A percentile compares a stretch with the other conserved stretches of the same genome.
These are phyloP conservation scores for Claviceps digitariae DNA, from an alignment of 2,329 filamentous ascomycete genomes.

Conservation along the genomic window DNA sequence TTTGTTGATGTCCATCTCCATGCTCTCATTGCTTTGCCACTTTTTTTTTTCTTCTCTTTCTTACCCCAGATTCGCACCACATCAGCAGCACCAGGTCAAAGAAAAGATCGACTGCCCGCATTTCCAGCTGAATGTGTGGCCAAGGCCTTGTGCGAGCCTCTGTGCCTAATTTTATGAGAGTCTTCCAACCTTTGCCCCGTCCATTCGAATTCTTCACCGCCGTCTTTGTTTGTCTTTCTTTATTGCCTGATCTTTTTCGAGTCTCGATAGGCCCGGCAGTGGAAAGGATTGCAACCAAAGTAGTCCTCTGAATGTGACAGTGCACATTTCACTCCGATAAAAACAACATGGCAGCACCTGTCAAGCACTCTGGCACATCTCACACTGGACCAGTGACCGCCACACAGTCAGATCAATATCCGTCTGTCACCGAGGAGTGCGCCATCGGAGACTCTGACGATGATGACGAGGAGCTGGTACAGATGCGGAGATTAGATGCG, in stretches of 20 bases:
- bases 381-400: not conserved
- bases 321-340: too few relatives aligned
- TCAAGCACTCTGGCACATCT: not conserved
- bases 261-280: not conserved
- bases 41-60: not conserved
- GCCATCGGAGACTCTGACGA: conserved; percentile 7
- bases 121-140: not conserved
- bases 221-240: not conserved
- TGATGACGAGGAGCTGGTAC: conserved; percentile 6
- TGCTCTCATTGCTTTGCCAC: not conserved
- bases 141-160: not conserved
- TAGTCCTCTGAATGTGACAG: too few relatives aligned
- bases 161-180: not conserved
- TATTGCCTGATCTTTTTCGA: not conserved
- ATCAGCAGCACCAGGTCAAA: not conserved
- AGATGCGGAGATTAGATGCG: conserved; percentile 1
- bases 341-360: not conserved
- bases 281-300: not conserved
- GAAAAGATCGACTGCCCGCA: not conserved
- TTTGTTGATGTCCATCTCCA: not conserved
- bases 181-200: not conserved
- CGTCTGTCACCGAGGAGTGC: conserved; percentile 1
- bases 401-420: not conserved
- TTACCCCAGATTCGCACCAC: not conserved
- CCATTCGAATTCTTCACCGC: not conserved